Evolutionary conservation across 2,329 filamentous ascomycete species (phyloP).

Genomic region (Penicillium frequentans): DNA sequence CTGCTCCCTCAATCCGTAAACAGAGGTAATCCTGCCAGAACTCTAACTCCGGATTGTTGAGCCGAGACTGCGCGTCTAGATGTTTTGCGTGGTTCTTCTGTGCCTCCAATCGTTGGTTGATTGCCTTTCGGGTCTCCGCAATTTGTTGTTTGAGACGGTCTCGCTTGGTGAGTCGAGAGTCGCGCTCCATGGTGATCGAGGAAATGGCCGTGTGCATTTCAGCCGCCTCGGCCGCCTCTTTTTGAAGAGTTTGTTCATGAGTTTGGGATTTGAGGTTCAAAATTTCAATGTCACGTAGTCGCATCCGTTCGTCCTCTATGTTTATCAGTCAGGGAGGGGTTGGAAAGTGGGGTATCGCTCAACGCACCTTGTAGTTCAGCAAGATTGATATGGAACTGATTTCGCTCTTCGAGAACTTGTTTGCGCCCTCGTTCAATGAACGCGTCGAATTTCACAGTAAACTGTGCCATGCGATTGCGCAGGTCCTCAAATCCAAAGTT

Average conservation of each 20-base stretch:
- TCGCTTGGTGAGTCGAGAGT: conserved; percentile 55
- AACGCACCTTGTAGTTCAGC: conserved; percentile 80
- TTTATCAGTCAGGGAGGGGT: background rate
- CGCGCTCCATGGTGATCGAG: conserved; percentile 56
- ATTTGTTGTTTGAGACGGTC: conserved; percentile 59
- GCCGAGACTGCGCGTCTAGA: conserved; percentile 77
- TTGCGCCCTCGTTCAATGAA: conserved; percentile 93
- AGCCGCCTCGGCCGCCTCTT: conserved; percentile 61
- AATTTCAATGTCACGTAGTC: conserved; percentile 83
- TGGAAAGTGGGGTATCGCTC: background rate
- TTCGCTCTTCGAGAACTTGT: conserved; percentile 86
- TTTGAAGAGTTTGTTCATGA: conserved; percentile 57
- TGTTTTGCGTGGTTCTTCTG: conserved; percentile 60
- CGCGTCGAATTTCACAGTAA: conserved; percentile 84
- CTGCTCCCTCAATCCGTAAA: conserved; percentile 84
- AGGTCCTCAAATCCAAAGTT: conserved; percentile 96
- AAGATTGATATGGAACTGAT: conserved; percentile 87
- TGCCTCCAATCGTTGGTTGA: conserved; percentile 46
- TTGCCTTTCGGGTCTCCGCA: conserved; percentile 47
- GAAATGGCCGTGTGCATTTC: conserved; percentile 63
- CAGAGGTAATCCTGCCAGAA: conserved; percentile 95
- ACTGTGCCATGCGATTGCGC: conserved; percentile 91
- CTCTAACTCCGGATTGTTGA: conserved; percentile 89
- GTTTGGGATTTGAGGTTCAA: conserved; percentile 56
- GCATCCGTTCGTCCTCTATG: conserved; percentile 87